A percentile compares a stretch with the other conserved stretches of the same genome.
These are phyloP conservation scores for Psilocybe azurescens DNA, from an alignment of 768 basidiomycete genomes.

Conservation along the genomic window DNA sequence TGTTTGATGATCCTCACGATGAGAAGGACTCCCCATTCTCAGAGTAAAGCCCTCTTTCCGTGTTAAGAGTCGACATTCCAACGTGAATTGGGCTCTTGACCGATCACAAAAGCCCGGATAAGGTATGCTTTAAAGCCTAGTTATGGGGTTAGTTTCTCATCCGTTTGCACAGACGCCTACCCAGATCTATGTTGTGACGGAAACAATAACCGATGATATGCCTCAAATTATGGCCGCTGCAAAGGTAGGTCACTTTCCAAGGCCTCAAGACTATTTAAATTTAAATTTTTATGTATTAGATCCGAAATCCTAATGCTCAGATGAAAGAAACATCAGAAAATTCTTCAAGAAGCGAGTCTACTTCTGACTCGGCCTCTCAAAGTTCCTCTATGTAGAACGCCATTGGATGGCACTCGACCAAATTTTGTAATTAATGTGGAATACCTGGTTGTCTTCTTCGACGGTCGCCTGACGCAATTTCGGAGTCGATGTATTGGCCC, in stretches of 20 bases:
- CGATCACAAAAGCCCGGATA: constrained; percentile 5
- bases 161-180: constrained; percentile 20
- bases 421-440: no score
- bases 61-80: not conserved
- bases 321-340: not conserved
- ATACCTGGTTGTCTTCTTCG: no score
- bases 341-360: not conserved
- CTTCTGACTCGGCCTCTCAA: not conserved
- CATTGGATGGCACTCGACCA: no score
- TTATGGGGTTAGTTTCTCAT: not conserved
- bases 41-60: constrained; percentile 5
- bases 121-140: not conserved
- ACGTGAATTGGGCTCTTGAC: constrained; percentile 6
- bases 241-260: constrained; percentile 4
- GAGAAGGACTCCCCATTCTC: constrained; percentile 18
- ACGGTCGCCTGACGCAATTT: no score
- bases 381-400: not conserved
- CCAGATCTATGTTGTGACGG: constrained; percentile 35
- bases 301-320: not conserved
- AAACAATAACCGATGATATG: constrained; percentile 32
- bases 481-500: no score
- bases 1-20: constrained; percentile 20
- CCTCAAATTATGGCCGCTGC: constrained; percentile 19
- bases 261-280: not conserved
- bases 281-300: not conserved